A percentile compares a stretch with the other conserved stretches of the same genome.
phyloP scores from a whole-genome alignment of 306 rosid species.

The Citrullus colocynthis region DNA sequence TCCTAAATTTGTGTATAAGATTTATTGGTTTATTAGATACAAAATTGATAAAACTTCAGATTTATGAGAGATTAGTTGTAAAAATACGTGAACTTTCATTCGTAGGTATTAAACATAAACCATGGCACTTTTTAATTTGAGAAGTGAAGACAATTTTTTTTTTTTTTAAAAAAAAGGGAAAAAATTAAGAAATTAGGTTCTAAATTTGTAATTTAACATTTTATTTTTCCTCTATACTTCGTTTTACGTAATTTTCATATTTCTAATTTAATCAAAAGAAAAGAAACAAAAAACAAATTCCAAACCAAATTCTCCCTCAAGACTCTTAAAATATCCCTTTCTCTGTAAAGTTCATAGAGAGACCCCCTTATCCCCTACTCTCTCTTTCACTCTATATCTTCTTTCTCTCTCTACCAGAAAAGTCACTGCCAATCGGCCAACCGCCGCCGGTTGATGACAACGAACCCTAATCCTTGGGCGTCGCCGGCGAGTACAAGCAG shows the following conservation, averaged over 20 bases:
- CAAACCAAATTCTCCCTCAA: background rate
- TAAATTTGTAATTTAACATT: too few relatives aligned
- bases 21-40: too few relatives aligned
- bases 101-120: too few relatives aligned
- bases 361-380: background rate
- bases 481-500: background rate
- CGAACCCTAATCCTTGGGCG: background rate
- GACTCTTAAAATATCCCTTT: slow-evolving; percentile 5
- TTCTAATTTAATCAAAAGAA: background rate
- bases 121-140: too few relatives aligned
- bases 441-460: slow-evolving; percentile 11
- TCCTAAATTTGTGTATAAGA: too few relatives aligned
- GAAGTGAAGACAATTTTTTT: too few relatives aligned
- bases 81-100: too few relatives aligned
- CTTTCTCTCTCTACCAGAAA: background rate
- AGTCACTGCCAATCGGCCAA: slow-evolving; percentile 4
- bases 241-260: background rate
- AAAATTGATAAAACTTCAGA: too few relatives aligned
- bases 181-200: too few relatives aligned
- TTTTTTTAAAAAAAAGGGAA: too few relatives aligned
- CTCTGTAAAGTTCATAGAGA: background rate
- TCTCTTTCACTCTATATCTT: background rate
- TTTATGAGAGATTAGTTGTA: too few relatives aligned
- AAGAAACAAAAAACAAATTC: background rate
- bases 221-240: background rate